A percentile compares a stretch with the other conserved stretches of the same genome.
phyloP scores from a whole-genome alignment of 1,284 basidiomycete genomes.

The Ustilago hordei region DNA sequence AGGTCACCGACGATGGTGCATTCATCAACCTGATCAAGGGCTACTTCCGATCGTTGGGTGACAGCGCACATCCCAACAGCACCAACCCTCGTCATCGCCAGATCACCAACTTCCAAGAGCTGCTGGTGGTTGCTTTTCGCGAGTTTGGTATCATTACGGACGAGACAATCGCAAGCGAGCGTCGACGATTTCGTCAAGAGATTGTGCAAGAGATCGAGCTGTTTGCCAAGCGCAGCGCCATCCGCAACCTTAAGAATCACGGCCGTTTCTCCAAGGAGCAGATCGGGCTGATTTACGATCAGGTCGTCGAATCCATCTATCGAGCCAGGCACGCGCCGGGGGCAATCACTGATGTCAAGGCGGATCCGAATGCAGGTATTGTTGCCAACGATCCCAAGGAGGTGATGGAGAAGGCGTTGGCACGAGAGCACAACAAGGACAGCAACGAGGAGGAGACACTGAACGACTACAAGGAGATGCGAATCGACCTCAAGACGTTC shows the following conservation, averaged over 20 bases:
- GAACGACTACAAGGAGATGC: slow-evolving; percentile 75
- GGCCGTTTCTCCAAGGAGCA: slow-evolving; percentile 89
- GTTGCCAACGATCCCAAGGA: slow-evolving; percentile 48
- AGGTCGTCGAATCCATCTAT: slow-evolving; percentile 68
- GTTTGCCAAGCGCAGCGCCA: slow-evolving; percentile 92
- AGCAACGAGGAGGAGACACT: slow-evolving; percentile 41
- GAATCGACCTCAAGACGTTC: slow-evolving; percentile 89
- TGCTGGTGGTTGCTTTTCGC: slow-evolving; percentile 74
- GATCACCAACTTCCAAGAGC: slow-evolving; percentile 97
- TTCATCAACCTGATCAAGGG: slow-evolving; percentile 79
- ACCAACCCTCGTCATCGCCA: slow-evolving; percentile 88
- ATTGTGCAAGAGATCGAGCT: slow-evolving; percentile 93
- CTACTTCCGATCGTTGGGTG: slow-evolving; percentile 92
- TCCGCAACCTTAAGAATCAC: slow-evolving; percentile 86
- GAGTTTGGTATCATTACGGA: slow-evolving; percentile 97
- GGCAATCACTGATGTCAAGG: slow-evolving; percentile 23
- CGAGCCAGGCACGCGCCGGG: slow-evolving; percentile 64
- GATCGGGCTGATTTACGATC: slow-evolving; percentile 71
- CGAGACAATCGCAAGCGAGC: slow-evolving; percentile 89
- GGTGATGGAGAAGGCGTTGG: slow-evolving; percentile 52
- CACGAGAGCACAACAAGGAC: slow-evolving; percentile 30
- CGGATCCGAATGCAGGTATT: slow-evolving; percentile 46
- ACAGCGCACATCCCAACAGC: slow-evolving; percentile 92
- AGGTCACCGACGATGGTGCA: slow-evolving; percentile 95
- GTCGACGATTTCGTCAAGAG: slow-evolving; percentile 86